Evolutionary conservation across 2,329 filamentous ascomycete species (phyloP).

Genomic region (Talaromyces sp.): DNA sequence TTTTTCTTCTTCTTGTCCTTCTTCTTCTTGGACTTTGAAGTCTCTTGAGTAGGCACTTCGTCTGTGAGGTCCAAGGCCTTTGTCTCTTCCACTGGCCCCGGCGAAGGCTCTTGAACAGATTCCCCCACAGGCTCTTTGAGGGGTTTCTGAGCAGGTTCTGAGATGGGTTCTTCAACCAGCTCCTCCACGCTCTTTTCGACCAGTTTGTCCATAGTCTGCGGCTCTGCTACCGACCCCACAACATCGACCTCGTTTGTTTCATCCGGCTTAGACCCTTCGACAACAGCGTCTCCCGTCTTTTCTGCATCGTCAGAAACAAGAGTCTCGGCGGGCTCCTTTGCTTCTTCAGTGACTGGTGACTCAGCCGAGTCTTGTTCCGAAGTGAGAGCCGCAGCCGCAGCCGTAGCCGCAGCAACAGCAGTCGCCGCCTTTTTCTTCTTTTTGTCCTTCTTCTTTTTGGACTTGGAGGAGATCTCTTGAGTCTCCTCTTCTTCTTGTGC

Average conservation of each 20-base stretch:
- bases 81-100: background rate
- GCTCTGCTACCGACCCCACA: background rate
- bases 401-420: background rate
- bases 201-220: background rate
- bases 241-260: background rate
- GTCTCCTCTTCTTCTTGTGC: background rate
- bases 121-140: conserved; percentile 16
- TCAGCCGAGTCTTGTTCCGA: background rate
- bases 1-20: conserved; percentile 34
- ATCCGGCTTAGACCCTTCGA: background rate
- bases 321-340: background rate
- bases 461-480: conserved; percentile 19
- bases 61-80: background rate
- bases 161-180: background rate
- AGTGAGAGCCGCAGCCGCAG: background rate
- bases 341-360: background rate
- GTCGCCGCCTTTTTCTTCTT: conserved; percentile 29
- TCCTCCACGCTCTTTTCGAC: background rate
- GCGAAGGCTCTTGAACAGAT: conserved; percentile 33
- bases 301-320: background rate
- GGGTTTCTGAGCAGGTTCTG: background rate
- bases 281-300: background rate
- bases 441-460: conserved; percentile 36
- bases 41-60: background rate
- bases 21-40: conserved; percentile 26